Evolutionary conservation across 306 rosid species (phyloP).

Genomic region (Rubus parviflorus): DNA sequence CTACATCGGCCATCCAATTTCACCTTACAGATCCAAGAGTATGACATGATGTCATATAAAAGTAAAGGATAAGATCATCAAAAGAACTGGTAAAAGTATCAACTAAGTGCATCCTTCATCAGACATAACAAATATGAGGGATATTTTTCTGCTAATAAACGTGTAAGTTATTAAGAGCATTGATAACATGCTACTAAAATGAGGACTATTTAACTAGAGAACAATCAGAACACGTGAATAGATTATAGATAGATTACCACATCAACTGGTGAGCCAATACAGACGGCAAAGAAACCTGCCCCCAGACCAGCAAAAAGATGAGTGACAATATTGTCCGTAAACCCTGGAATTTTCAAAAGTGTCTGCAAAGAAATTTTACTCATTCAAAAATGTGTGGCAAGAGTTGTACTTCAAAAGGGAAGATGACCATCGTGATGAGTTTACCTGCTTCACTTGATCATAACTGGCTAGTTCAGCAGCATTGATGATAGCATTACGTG

Average conservation of each 20-base stretch:
- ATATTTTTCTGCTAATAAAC: not conserved
- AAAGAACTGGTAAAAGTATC: not conserved
- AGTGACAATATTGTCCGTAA: slow-evolving; percentile 78
- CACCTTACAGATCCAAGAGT: not conserved
- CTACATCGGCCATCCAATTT: not conserved
- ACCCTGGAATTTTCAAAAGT: slow-evolving; percentile 93
- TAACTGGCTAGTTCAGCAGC: slow-evolving; percentile 99
- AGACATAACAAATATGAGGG: not conserved
- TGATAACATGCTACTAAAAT: not conserved
- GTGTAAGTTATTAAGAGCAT: not conserved
- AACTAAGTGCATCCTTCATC: not conserved
- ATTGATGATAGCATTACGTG: slow-evolving; percentile 90
- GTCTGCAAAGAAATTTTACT: slow-evolving; percentile 53
- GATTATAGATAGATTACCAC: slow-evolving; percentile 59
- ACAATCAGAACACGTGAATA: not conserved
- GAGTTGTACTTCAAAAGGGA: slow-evolving; percentile 21
- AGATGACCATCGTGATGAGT: not conserved
- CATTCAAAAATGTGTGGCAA: slow-evolving; percentile 1
- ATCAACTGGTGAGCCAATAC: slow-evolving; percentile 96
- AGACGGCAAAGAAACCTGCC: slow-evolving; percentile 95
- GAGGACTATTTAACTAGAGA: not conserved
- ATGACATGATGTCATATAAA: not conserved
- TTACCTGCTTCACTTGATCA: slow-evolving; percentile 94
- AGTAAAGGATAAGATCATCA: not conserved
- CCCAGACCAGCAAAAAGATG: slow-evolving; percentile 93